Base-by-base conservation (phyloP, 805 yeast genomes). In the Pichia exigua region DNA sequence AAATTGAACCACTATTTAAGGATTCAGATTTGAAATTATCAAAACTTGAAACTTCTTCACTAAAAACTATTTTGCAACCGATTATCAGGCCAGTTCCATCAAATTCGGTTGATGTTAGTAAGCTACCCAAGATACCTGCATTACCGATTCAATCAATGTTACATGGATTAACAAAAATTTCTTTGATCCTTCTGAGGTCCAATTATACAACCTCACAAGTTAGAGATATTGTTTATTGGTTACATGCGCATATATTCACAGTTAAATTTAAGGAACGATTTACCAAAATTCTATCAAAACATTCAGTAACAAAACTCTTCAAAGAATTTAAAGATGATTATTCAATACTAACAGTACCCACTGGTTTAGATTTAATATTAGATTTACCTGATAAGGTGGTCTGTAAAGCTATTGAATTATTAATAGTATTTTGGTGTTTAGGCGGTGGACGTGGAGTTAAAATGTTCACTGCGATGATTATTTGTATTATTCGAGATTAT, bases 401-500 rank as follows among this genome's bases (percentile, higher is more conserved):
- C 2, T 32, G 35, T 15, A 47, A 47, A 41, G 43, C 61, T 3
- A 48, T 64, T 40, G 60, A 60, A 40, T 45, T 68, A 28, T 46
- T 68, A 12, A 47, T 67, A 11, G 61, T 59, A 2, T 53, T 60
- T 38, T 54, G 57, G 18, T 65, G 66, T 26, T 39, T 40, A 11
- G 51, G 53, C 8, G 21, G 22, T 43, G 32, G 40, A 5, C 52
- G 50, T 26, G 52, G 52, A 7, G 40, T 47, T 1, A 49, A 43
- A 27, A 26, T 52, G 11, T 55, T 73, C 21, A 63, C 70, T 27
- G 66, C 80, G 0, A 60, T 75, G 20, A 56, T 71, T 6, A 49
- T 75, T 38, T 71, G 73, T 24, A 64, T 78, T 4, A 57, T 77
- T 28, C 63, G 73, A 43, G 74, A 78, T 54, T 73, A 76, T 59